A percentile compares a stretch with the other conserved stretches of the same genome.
phyloP scores from a whole-genome alignment of 2,329 filamentous ascomycete genomes.

The Hymenoscyphus repandus region DNA sequence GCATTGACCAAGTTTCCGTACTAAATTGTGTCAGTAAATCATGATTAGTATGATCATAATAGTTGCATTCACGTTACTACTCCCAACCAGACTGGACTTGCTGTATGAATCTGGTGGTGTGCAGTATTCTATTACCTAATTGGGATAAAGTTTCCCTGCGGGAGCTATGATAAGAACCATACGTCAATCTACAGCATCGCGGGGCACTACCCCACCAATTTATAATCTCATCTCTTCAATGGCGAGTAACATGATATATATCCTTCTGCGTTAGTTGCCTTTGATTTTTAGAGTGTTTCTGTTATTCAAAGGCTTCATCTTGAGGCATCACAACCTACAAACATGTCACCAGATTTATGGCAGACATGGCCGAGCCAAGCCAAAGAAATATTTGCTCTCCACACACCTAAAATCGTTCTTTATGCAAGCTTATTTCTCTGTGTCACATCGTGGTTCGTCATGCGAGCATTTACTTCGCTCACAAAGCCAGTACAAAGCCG shows the following conservation, averaged over 20 bases:
- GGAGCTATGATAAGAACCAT: slow-evolving; percentile 19
- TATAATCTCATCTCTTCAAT: slow-evolving; percentile 11
- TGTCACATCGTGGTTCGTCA: slow-evolving; percentile 21
- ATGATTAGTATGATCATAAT: not conserved
- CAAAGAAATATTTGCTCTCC: slow-evolving; percentile 7
- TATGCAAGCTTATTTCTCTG: slow-evolving; percentile 17
- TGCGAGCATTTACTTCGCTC: slow-evolving; percentile 16
- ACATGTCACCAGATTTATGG: slow-evolving; percentile 1
- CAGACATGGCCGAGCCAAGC: not conserved
- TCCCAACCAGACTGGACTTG: not conserved
- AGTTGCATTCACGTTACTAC: not conserved
- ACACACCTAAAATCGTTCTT: slow-evolving; percentile 17
- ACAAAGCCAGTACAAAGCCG: slow-evolving; percentile 17
- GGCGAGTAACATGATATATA: slow-evolving; percentile 7
- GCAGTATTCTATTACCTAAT: slow-evolving; percentile 21
- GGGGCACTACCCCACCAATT: slow-evolving; percentile 15
- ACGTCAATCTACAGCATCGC: slow-evolving; percentile 6
- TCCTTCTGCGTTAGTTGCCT: not conserved
- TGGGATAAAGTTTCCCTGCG: slow-evolving; percentile 23
- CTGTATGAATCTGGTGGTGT: not conserved
- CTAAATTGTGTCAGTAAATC: not conserved
- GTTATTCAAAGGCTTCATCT: too few species aligned
- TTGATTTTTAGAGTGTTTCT: too few species aligned
- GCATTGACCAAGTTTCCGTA: too few species aligned
- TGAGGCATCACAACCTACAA: not conserved